Evolutionary conservation across 345 rosid species (phyloP).

Genomic region (Anacardium occidentale): DNA sequence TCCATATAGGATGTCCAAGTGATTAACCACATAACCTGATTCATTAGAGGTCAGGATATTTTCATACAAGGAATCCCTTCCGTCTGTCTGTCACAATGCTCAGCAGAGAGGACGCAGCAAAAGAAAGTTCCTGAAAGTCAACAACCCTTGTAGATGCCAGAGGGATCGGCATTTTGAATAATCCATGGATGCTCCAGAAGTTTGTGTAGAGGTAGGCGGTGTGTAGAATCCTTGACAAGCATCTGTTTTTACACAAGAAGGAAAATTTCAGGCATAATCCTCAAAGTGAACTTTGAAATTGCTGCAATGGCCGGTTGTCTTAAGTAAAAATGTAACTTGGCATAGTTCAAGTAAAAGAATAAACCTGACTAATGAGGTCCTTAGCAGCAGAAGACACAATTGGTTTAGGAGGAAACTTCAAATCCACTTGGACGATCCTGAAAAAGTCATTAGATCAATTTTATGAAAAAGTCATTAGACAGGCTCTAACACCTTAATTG

Average conservation of each 20-base stretch:
- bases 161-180: conserved; percentile 88
- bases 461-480: conserved; percentile 20
- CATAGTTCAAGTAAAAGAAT: background rate
- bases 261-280: background rate
- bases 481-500: background rate
- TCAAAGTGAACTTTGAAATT: background rate
- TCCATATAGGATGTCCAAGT: background rate
- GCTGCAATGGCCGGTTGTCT: background rate
- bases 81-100: conserved; percentile 1
- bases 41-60: background rate
- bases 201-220: conserved; percentile 82
- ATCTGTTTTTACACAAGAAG: conserved; percentile 41
- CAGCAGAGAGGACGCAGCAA: too few relatives aligned
- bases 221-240: conserved; percentile 86
- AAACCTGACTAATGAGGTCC: conserved; percentile 87
- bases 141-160: conserved; percentile 68
- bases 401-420: conserved; percentile 92
- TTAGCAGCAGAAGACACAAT: conserved; percentile 82
- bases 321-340: background rate
- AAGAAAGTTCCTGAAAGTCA: too few relatives aligned
- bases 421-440: conserved; percentile 96
- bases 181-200: conserved; percentile 98
- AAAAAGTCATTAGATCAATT: background rate
- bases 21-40: background rate
- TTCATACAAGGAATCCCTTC: background rate